Evolutionary conservation across 106 monocot species (phyloP), one percentile per base, ranked within the genome.

Genomic region (Allium fistulosum): DNA sequence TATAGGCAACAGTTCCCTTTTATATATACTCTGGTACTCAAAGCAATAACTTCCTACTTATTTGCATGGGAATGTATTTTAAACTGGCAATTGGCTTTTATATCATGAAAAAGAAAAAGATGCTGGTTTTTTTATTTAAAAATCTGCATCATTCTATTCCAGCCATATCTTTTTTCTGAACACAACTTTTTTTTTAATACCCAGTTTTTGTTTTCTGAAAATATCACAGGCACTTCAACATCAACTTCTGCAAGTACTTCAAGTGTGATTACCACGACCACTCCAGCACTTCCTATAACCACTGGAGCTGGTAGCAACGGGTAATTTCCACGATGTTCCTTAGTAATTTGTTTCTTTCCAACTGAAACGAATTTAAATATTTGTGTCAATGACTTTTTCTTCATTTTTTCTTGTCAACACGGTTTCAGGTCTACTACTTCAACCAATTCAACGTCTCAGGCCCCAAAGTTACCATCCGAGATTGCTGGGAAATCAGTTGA

Each of bases 401-500:
- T 61, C 22, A 22, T 16, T 26, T 61, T 26, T 26, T 26, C 26
- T 61, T 26, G 26, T 11, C 17, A 26, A 28, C 28, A 26, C 12
- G 60, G 26, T 61, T 61, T 28, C 6, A 61, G 60, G 26, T 46
- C 46, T 45, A 75, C 72, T 0, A 65, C 76, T 12, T 73, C 81
- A 46, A 60, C 58, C 26, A 76, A 65, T 69, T 50, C 71, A 59
- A 46, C 73, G 9, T 46, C 80, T 62, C 87, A 78, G 26, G 75
- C 69, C 14, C 90, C 87, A 15, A 90, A 83, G 62, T 70, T 87
- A 58, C 94, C 94, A 74, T 94, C 94, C 16, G 94, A 94, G 64
- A 83, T 94, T 65, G 69, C 69, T 70, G 94, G 94, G 7, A 94
- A 94, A 82, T 78, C 76, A 74, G 90, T 90, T 56, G 94, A 90